These are phyloP conservation scores for Selaginella tamariscina DNA, from an alignment of 75 land plant species.

Conservation along the genomic window DNA sequence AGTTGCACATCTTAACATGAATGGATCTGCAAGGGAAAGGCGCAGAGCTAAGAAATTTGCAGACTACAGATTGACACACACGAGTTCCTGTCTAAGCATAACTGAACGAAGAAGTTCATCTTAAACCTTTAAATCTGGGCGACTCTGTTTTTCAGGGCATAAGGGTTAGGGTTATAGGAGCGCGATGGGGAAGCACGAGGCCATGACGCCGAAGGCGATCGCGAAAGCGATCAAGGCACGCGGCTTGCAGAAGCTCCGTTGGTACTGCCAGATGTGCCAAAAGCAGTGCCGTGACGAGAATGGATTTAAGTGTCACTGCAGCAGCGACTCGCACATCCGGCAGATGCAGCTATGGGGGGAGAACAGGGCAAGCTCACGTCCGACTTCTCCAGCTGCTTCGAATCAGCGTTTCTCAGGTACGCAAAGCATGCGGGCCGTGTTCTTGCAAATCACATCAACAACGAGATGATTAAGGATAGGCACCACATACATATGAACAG, in stretches of 20 bases:
- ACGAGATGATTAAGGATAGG: background rate
- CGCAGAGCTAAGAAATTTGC: too few species aligned
- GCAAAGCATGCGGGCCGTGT: background rate
- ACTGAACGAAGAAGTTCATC: too few species aligned
- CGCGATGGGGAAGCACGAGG: too few species aligned
- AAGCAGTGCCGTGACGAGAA: constrained; percentile 7
- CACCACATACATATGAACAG: background rate
- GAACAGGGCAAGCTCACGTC: background rate
- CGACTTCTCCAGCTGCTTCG: background rate
- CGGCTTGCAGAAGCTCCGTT: background rate
- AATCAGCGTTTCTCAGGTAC: background rate
- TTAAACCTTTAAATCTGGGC: too few species aligned
- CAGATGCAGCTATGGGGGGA: background rate
- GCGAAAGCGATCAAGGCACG: background rate
- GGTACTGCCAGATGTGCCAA: constrained; percentile 8
- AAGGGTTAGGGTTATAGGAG: too few species aligned
- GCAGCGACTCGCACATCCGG: background rate
- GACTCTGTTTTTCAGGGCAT: too few species aligned
- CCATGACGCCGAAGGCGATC: constrained; percentile 1
- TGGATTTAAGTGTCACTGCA: constrained; percentile 12
- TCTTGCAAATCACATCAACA: background rate
- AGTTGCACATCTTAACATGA: too few species aligned
- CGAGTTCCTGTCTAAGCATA: too few species aligned
- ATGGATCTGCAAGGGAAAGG: too few species aligned
- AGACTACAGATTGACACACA: too few species aligned